phyloP scores from a whole-genome alignment of 2,329 filamentous ascomycete species.

The Fusarium brevicatenulatum region DNA sequence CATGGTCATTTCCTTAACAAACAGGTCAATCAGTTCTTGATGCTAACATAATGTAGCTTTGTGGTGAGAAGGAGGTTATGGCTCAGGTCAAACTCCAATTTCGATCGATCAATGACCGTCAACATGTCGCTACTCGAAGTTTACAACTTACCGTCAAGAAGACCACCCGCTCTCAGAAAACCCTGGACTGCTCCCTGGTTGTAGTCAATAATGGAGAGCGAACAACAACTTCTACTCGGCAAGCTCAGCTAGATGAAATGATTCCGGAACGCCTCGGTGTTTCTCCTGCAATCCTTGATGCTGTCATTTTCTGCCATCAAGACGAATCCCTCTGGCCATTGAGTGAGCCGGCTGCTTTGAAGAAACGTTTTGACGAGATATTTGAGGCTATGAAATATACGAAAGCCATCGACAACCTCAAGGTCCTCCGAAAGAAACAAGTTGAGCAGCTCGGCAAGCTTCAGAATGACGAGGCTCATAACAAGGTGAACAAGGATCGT shows the following conservation, averaged over 20 bases:
- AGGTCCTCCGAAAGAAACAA: slow-evolving; percentile 83
- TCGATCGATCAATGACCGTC: slow-evolving; percentile 78
- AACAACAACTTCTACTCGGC: slow-evolving; percentile 79
- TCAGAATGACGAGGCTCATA: slow-evolving; percentile 79
- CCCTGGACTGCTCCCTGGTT: slow-evolving; percentile 81
- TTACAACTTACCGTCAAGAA: slow-evolving; percentile 90
- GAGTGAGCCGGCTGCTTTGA: slow-evolving; percentile 84
- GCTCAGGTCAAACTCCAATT: slow-evolving; percentile 94
- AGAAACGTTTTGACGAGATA: slow-evolving; percentile 96
- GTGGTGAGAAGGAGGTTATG: slow-evolving; percentile 86
- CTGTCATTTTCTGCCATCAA: slow-evolving; percentile 98
- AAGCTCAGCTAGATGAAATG: slow-evolving; percentile 82
- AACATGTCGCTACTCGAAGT: slow-evolving; percentile 85
- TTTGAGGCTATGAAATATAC: slow-evolving; percentile 98
- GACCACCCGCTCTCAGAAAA: slow-evolving; percentile 78
- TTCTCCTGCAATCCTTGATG: slow-evolving; percentile 87
- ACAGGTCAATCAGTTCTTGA: background rate
- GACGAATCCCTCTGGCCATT: slow-evolving; percentile 98
- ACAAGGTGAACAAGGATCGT: slow-evolving; percentile 85
- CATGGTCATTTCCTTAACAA: background rate
- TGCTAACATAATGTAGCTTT: slow-evolving; percentile 60
- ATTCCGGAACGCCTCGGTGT: slow-evolving; percentile 90
- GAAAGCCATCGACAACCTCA: slow-evolving; percentile 96
- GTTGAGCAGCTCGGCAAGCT: slow-evolving; percentile 77
- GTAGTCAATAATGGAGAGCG: slow-evolving; percentile 84